Conservation (phyloP, 176 grass and related monocot genomes). For the Neostapfia colusana region DNA sequence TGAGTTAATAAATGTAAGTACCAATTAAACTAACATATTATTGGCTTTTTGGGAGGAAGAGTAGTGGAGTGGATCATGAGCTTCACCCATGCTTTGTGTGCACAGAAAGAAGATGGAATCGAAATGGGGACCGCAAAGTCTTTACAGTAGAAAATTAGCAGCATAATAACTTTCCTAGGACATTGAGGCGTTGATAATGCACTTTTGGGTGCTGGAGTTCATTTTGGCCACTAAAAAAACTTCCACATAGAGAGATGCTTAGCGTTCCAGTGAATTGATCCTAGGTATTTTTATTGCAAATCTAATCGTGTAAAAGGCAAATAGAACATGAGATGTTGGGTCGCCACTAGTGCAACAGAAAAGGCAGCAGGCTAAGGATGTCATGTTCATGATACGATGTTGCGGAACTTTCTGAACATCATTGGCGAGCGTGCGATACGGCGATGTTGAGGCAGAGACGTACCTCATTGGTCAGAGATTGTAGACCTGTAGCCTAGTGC, state of each 20-base stretch:
- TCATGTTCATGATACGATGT: conserved; percentile 47
- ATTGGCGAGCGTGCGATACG: conserved; percentile 39
- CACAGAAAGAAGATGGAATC: conserved; percentile 58
- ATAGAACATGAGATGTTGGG: conserved; percentile 58
- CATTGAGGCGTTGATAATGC: conserved; percentile 14
- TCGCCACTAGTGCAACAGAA: conserved; percentile 24
- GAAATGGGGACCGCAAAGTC: conserved; percentile 48
- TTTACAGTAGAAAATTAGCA: conserved; percentile 45
- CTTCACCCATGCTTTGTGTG: conserved; percentile 44
- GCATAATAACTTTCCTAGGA: conserved; percentile 42
- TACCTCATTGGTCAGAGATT: conserved; percentile 28
- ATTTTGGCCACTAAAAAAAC: conserved; percentile 12
- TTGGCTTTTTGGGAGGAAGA: conserved; percentile 29
- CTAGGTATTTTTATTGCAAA: conserved; percentile 36
- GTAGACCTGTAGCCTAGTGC: conserved; percentile 25
- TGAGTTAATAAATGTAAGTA: conserved; percentile 32
- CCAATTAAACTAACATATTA: conserved; percentile 41
- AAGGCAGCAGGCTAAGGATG: conserved; percentile 45
- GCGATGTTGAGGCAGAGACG: conserved; percentile 29
- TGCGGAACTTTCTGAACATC: conserved; percentile 52
- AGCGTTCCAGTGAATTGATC: conserved; percentile 22
- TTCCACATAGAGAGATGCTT: conserved; percentile 24
- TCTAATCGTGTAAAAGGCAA: conserved; percentile 34
- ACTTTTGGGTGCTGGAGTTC: conserved; percentile 36
- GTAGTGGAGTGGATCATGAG: conserved; percentile 52